Evolutionary conservation across 2,329 filamentous ascomycete genomes (phyloP).

Genomic region (Cladosporium sp.): DNA sequence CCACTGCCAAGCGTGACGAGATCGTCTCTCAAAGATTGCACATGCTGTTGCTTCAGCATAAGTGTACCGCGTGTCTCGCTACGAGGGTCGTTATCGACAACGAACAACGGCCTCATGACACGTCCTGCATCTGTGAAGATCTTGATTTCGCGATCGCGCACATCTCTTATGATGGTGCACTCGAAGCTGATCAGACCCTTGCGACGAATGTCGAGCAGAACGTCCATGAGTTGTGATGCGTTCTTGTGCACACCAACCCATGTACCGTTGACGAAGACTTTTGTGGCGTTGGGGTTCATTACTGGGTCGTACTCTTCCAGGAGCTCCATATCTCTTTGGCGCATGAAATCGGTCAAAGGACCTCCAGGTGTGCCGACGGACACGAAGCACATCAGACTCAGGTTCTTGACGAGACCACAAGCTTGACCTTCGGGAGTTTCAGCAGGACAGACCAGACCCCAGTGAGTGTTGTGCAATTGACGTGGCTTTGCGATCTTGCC

Average conservation of each 20-base stretch:
- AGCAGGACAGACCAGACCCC: conserved; percentile 94
- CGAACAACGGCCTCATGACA: conserved; percentile 90
- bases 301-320: conserved; percentile 79
- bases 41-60: conserved; percentile 81
- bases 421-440: conserved; percentile 98
- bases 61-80: conserved; percentile 75
- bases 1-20: conserved; percentile 52
- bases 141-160: conserved; percentile 96
- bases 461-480: conserved; percentile 97
- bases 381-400: conserved; percentile 97
- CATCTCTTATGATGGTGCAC: conserved; percentile 92
- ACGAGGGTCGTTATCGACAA: conserved; percentile 81
- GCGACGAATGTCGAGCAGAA: conserved; percentile 48
- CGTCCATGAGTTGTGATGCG: conserved; percentile 76
- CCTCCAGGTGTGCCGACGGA: conserved; percentile 91
- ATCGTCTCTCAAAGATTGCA: conserved; percentile 74
- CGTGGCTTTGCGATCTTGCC: conserved; percentile 97
- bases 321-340: conserved; percentile 91
- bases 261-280: conserved; percentile 96
- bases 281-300: conserved; percentile 83
- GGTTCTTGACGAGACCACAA: conserved; percentile 96
- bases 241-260: conserved; percentile 97
- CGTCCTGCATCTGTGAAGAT: conserved; percentile 97
- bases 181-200: conserved; percentile 85
- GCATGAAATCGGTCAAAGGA: conserved; percentile 93